Base-by-base conservation (phyloP, 176 grass and related monocot genomes). In the Tillandsia fasciculata region DNA sequence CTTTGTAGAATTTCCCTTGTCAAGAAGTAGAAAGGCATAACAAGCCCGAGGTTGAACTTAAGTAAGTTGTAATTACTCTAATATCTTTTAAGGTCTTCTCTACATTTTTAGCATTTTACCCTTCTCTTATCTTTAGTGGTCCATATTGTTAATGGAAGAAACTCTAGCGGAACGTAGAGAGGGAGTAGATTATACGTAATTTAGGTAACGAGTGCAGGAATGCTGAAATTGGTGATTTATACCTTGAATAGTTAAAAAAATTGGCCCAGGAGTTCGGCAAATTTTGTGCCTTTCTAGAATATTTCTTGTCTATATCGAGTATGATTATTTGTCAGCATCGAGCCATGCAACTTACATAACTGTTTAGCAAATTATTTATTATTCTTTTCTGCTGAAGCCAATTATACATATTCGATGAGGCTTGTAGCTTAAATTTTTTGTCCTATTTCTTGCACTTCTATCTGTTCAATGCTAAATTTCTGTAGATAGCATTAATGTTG, bases 21-120 rank as follows among this genome's bases (percentile, higher is more conserved):
- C 93, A 97, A 85, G 93, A 97, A 84, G 89, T 97, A 17, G 93
- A 97, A 79, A 82, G 93, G 72, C 84, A 97, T 68, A 96, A 96
- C 86, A 96, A 96, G 27, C 93, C 88, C 20, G 93, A 92, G 71
- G 83, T 96, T 49, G 93, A 92, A 76, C 83, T 96, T 67, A 96
- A 89, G 93, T 96, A 80, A 85, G 92, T 80, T 20, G 23, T 28
- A 42, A 42, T 42, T 42, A 13, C 14, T 74, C 63, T 27, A 10
- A 57, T 26, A 56, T 56, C 15, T 56, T 13, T 13, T 15, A n/a
- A n/a, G 13, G 11, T 12, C 52, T 56, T 13, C 12, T 13, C 3
- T 56, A 13, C 12, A n/a, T 56, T n/a, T 42, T 42, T 42, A 42
- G 33, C 33, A 42, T 42, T 42, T 42, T 42, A 0, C 33, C 33